These are phyloP conservation scores for Cystobasidium sp. DNA, from an alignment of 1,284 basidiomycete genomes.

Conservation along the genomic window DNA sequence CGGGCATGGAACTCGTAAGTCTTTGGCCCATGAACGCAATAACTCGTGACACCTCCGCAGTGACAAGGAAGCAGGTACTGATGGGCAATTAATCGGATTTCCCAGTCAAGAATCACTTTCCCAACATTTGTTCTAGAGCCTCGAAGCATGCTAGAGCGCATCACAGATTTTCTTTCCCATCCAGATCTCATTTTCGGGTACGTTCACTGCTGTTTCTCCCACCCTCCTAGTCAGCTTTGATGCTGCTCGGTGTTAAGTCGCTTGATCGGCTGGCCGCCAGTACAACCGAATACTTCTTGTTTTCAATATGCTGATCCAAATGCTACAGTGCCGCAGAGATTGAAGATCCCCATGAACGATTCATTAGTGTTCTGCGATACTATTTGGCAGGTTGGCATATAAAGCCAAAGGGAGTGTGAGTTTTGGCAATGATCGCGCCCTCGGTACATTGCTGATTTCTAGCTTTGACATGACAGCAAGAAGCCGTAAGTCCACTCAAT, in stretches of 20 bases:
- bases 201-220: constrained; percentile 56
- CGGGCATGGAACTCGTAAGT: constrained; percentile 33
- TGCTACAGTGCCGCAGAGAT: constrained; percentile 63
- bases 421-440: neutral
- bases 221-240: neutral
- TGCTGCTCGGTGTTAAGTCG: neutral
- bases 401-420: constrained; percentile 80
- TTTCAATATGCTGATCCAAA: neutral
- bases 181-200: constrained; percentile 95
- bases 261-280: constrained; percentile 44
- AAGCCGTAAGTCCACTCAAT: constrained; percentile 73
- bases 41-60: constrained; percentile 8
- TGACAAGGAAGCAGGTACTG: constrained; percentile 5
- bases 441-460: constrained; percentile 41
- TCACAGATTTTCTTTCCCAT: constrained; percentile 99
- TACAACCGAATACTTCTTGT: constrained; percentile 31
- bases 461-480: constrained; percentile 68
- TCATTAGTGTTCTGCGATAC: constrained; percentile 87
- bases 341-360: constrained; percentile 82
- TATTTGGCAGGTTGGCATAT: constrained; percentile 99
- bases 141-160: constrained; percentile 84
- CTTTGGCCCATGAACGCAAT: constrained; percentile 68
- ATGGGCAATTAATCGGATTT: neutral
- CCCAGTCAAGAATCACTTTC: constrained; percentile 54
- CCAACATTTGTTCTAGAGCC: constrained; percentile 79